Evolutionary conservation across 345 rosid species (phyloP).

Genomic region (Lenwebbia sp.): DNA sequence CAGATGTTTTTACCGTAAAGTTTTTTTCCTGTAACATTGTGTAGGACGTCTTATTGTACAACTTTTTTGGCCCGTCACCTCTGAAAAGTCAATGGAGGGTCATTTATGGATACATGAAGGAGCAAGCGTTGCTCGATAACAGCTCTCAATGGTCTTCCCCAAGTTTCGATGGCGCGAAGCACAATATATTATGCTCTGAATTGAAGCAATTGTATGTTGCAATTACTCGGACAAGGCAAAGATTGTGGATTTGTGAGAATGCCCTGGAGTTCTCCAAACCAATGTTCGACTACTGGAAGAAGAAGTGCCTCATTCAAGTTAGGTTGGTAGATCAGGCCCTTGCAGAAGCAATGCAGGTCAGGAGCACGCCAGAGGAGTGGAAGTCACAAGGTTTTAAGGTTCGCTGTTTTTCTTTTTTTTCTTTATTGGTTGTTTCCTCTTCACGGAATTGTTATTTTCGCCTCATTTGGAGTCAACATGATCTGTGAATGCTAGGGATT

Average conservation of each 20-base stretch:
- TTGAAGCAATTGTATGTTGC: slow-evolving; percentile 12
- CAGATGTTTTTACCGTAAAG: neutral
- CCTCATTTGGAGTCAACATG: neutral
- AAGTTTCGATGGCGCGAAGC: slow-evolving; percentile 17
- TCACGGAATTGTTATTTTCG: neutral
- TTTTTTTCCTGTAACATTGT: neutral
- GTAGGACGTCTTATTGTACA: slow-evolving; percentile 41
- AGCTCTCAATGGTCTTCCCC: slow-evolving; percentile 7
- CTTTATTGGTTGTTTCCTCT: neutral
- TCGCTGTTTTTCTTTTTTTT: neutral
- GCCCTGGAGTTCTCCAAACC: slow-evolving; percentile 17
- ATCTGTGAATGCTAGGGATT: neutral
- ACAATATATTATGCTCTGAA: slow-evolving; percentile 35
- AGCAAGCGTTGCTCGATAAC: neutral
- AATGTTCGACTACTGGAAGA: slow-evolving; percentile 9
- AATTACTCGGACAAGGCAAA: no score
- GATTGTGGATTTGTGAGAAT: slow-evolving; percentile 44
- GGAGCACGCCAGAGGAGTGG: slow-evolving; percentile 37
- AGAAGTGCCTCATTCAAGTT: slow-evolving; percentile 18
- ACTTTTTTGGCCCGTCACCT: slow-evolving; percentile 43
- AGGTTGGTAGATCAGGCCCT: slow-evolving; percentile 23
- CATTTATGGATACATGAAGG: slow-evolving; percentile 24
- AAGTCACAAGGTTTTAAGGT: slow-evolving; percentile 34
- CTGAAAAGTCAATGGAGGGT: slow-evolving; percentile 41
- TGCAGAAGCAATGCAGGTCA: slow-evolving; percentile 28